Base-by-base conservation (phyloP, 768 basidiomycete genomes). In the Leccinum subgranulosum region DNA sequence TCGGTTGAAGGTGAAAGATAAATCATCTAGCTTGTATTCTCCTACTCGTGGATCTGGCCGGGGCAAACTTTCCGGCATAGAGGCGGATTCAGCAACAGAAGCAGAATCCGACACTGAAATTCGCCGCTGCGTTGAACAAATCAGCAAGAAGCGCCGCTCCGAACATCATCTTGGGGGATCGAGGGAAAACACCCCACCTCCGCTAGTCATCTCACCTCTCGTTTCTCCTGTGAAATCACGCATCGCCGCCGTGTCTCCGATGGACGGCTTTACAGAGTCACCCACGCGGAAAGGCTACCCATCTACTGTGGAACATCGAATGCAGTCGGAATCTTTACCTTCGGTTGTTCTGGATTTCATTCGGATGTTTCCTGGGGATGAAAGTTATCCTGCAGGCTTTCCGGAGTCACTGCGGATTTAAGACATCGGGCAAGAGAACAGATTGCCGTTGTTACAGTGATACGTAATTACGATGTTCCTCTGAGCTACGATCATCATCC, bases 351-450 rank as follows among this genome's bases (percentile, higher is more conserved):
- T 61, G 46, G 67, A 74, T 3, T 73, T 73, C 46, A 48, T 73
- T 46, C 53, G 58, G 17, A 74, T 74, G 72, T 73, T 73, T 28
- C 51, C 67, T 23, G 73, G 66, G 21, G 70, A 73, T 31, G 72
- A 70, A 45, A 73, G 72, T 28, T 73, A 74, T 43, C 72, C 72
- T 43, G 57, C 67, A 36, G 66, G 74, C 58, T 73, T 73, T 59
- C 72, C 72, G 23, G 66, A 67, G 41, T 73, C 72, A 28, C 48
- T 73, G 27, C 69, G 64, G 56, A 51, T 56, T 53, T 57, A 56
- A 46, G 27, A 28, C 23, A 41, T 47, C 21, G 45, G 29, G 19
- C 45, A 46, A 49, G 49, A 48, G 49, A 52, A 55, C 43, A 47
- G 8, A 41, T 29, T 52, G 49, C 9, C 15, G 27, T 28, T 50